phyloP scores from a whole-genome alignment of 192 early-diverging fungal species.

The Chytriomyces sp. region DNA sequence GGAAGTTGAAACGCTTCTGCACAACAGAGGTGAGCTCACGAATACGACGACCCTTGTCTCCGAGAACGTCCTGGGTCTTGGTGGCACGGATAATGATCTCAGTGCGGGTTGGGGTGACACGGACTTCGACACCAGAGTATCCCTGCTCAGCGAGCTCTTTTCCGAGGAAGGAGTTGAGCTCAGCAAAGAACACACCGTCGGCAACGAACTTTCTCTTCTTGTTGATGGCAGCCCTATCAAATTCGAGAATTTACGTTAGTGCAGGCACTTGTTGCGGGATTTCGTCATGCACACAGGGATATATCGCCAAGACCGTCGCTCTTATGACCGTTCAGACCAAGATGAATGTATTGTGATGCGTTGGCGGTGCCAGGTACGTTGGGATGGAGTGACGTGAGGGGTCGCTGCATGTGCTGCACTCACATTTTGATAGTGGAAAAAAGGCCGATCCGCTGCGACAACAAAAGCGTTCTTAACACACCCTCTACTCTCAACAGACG shows the following conservation, averaged over 20 bases:
- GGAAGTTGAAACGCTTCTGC: slow-evolving; percentile 99
- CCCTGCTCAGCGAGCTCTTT: slow-evolving; percentile 96
- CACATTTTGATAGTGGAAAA: no score
- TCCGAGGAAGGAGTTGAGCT: slow-evolving; percentile 99
- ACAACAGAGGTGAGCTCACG: slow-evolving; percentile 96
- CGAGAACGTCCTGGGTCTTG: slow-evolving; percentile 96
- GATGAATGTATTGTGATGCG: no score
- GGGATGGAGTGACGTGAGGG: no score
- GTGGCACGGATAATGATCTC: slow-evolving; percentile 99
- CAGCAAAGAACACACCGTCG: slow-evolving; percentile 99
- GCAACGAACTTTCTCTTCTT: slow-evolving; percentile 84
- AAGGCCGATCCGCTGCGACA: no score
- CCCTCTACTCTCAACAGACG: no score
- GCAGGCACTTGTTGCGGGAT: no score
- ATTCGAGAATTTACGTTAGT: not conserved
- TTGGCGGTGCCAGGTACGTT: no score
- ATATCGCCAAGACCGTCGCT: no score
- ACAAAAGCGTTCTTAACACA: no score
- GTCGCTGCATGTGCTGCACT: no score
- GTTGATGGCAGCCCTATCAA: not conserved
- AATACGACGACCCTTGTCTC: slow-evolving; percentile 98
- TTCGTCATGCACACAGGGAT: no score
- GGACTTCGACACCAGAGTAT: slow-evolving; percentile 99
- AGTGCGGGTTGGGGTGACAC: slow-evolving; percentile 97
- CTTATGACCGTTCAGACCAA: no score